Evolutionary conservation across 805 yeast genomes (phyloP).

Genomic region (Cyberlindnera maritima): DNA sequence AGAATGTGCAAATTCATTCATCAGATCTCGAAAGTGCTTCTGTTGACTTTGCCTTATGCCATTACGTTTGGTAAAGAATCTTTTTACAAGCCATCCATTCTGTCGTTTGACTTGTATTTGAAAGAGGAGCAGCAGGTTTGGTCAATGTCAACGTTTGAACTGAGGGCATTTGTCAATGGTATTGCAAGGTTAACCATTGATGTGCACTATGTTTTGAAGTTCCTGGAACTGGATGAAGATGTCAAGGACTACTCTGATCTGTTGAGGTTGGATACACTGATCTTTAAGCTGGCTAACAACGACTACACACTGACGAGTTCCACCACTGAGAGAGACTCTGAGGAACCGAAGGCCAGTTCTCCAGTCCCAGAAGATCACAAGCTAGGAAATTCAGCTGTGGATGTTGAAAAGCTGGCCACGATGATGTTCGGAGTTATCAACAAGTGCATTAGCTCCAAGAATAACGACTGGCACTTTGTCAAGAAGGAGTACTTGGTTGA

Average conservation of each 20-base stretch:
- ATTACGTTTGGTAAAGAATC: conserved; percentile 7
- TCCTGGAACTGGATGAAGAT: conserved; percentile 15
- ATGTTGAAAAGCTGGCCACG: conserved; percentile 8
- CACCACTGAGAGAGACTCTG: too few relatives aligned
- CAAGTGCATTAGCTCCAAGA: conserved; percentile 15
- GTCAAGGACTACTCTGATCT: conserved; percentile 12
- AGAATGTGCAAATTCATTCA: conserved; percentile 18
- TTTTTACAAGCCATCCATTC: conserved; percentile 8
- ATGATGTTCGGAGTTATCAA: conserved; percentile 3
- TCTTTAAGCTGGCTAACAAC: conserved; percentile 24
- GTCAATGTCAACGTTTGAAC: conserved; percentile 18
- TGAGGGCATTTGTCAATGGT: conserved; percentile 12
- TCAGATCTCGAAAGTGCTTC: conserved; percentile 17
- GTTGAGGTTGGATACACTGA: conserved; percentile 21
- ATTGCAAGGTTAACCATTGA: conserved; percentile 18
- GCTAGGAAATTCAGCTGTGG: not conserved
- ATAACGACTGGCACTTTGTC: conserved; percentile 29
- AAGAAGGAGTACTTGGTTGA: conserved; percentile 16
- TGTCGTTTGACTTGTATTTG: conserved; percentile 8
- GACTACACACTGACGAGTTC: conserved; percentile 11
- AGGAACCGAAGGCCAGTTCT: not conserved
- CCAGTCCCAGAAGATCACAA: not conserved
- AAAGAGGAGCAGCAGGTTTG: conserved; percentile 9
- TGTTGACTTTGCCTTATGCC: conserved; percentile 17
- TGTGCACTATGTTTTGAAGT: conserved; percentile 10